A percentile compares a stretch with the other conserved stretches of the same genome.
These are phyloP conservation scores for Penicillium roqueforti DNA, from an alignment of 495 filamentous ascomycete genomes.

Conservation along the genomic window DNA sequence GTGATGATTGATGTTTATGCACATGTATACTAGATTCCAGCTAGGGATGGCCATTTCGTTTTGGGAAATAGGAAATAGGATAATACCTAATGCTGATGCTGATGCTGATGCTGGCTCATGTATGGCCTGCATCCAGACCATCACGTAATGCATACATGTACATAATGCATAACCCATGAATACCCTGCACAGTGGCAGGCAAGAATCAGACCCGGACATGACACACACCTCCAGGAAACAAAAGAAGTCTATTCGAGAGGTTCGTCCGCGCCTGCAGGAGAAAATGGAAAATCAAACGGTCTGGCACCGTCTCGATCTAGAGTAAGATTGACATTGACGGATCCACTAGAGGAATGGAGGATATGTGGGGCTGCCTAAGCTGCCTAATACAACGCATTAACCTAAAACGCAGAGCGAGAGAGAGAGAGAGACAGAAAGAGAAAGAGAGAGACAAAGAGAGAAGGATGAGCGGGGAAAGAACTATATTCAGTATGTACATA, in stretches of 20 bases:
- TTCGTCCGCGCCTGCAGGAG: conserved; percentile 21
- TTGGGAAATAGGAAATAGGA: too few relatives aligned
- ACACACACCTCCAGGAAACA: background rate
- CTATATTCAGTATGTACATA: too few relatives aligned
- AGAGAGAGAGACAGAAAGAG: too few relatives aligned
- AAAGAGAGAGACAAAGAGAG: background rate
- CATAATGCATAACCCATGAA: background rate
- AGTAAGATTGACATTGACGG: background rate
- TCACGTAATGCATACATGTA: background rate
- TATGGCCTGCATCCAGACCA: background rate
- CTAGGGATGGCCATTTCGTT: too few relatives aligned
- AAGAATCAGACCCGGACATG: background rate
- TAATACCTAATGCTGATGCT: background rate
- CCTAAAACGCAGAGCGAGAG: too few relatives aligned
- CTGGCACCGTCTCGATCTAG: background rate
- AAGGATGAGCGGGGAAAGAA: too few relatives aligned
- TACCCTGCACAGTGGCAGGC: background rate
- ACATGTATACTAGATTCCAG: background rate
- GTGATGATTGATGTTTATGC: too few relatives aligned
- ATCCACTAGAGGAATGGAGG: too few relatives aligned
- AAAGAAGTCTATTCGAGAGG: conserved; percentile 18
- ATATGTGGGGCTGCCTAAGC: background rate
- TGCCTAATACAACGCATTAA: too few relatives aligned
- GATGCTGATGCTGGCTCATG: background rate
- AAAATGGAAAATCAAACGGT: conserved; percentile 18